These are phyloP conservation scores for Schizophyllum amplum DNA, from an alignment of 1,284 basidiomycete genomes.

Conservation along the genomic window DNA sequence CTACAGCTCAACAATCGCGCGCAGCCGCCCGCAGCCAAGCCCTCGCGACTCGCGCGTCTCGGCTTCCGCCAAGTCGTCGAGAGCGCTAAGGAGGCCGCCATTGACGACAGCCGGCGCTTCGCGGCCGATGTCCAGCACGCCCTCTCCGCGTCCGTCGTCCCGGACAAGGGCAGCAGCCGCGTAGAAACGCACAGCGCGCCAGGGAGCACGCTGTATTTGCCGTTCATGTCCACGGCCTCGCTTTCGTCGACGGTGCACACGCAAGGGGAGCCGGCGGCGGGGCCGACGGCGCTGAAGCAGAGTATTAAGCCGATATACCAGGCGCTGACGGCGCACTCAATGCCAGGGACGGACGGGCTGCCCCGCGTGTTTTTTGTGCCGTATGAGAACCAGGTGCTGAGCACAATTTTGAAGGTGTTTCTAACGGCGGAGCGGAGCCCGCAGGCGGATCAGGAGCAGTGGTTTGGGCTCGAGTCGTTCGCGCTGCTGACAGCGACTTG, in stretches of 20 bases:
- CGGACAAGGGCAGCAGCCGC: slow-evolving; percentile 20
- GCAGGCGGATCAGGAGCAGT: slow-evolving; percentile 47
- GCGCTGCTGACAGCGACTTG: slow-evolving; percentile 49
- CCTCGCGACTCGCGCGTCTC: slow-evolving; percentile 43
- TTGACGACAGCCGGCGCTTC: slow-evolving; percentile 37
- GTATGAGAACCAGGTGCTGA: slow-evolving; percentile 48
- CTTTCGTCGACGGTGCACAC: slow-evolving; percentile 19
- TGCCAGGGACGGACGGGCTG: slow-evolving; percentile 21
- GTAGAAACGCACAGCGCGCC: slow-evolving; percentile 20
- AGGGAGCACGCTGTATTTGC: slow-evolving; percentile 35
- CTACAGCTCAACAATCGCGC: slow-evolving; percentile 17
- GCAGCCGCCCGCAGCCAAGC: slow-evolving; percentile 35
- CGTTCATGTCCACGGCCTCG: slow-evolving; percentile 39
- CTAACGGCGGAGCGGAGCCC: slow-evolving; percentile 26
- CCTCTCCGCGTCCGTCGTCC: neutral
- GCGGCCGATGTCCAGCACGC: slow-evolving; percentile 42
- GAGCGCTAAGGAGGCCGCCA: slow-evolving; percentile 24
- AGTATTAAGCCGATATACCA: slow-evolving; percentile 31
- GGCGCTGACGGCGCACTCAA: slow-evolving; percentile 34
- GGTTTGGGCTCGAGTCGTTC: slow-evolving; percentile 52
- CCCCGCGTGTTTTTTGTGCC: slow-evolving; percentile 32
- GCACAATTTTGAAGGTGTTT: slow-evolving; percentile 51
- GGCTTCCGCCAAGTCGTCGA: slow-evolving; percentile 58
- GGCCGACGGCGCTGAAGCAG: neutral
- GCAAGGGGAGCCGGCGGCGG: neutral